Base-by-base conservation (phyloP, 2,329 filamentous ascomycete genomes). In the Dothiorella sarmentorum region DNA sequence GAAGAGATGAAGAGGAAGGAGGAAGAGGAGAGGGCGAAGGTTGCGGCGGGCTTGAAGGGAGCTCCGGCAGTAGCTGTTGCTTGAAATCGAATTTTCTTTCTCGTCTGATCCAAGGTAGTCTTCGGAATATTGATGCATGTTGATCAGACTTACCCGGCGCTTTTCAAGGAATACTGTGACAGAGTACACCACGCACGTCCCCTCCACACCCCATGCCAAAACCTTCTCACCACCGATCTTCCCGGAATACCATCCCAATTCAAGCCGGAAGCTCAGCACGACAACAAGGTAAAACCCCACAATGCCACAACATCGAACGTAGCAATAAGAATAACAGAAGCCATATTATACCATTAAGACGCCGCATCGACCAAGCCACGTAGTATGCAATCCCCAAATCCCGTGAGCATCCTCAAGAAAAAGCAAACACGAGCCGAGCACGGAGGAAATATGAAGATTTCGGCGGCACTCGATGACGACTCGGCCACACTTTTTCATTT, bases 1-100 rank as follows among this genome's bases (percentile, higher is more conserved):
- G 29, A 27, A 38, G 35, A 43, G 52, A 56, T 49, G 57, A 26
- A 26, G 33, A 58, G 18, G 45, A 42, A 58, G 10, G 44, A 52
- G 17, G 56, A 47, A 1, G 47, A 44, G 13, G 57, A 29, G 45
- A 40, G 31, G 45, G 57, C 20, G 3, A 31, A 24, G 20, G 47
- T 20, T 1, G 44, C 44, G 18, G 18, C 20, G n/a, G 31, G 42
- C 4, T 15, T 57, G 55, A 35, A 29, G 20, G 15, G 55, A 5
- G 52, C 52, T 13, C 52, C 52, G 26, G 31, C 56, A 11, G 56
- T 58, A 6, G 56, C 44, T 1, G 56, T 58, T 31, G 56, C 56
- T 52, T 58, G 56, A 58, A 37, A 15, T 15, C 11, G 33, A 13
- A 9, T 15, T 49, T 57, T 26, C n/a, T n/a, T n/a, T n/a, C n/a